Conservation (phyloP, 768 basidiomycete genomes). For the Russula vinacea region DNA sequence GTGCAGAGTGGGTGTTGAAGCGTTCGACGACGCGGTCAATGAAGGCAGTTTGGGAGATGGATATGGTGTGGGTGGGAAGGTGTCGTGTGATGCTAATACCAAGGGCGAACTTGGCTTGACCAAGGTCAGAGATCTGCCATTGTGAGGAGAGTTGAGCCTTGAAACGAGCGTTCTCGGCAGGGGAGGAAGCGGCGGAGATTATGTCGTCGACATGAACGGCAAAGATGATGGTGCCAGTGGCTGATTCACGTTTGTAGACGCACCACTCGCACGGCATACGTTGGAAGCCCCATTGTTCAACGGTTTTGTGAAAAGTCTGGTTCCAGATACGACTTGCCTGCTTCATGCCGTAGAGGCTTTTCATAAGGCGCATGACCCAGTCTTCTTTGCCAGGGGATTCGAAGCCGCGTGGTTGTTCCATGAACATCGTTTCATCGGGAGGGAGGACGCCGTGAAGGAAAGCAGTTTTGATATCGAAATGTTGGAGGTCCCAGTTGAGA, state of each 20-base stretch:
- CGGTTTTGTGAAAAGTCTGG: neutral
- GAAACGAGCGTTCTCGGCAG: neutral
- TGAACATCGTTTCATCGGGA: neutral
- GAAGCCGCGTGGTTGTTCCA: neutral
- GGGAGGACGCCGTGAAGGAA: neutral
- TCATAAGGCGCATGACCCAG: neutral
- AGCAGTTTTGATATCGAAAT: neutral
- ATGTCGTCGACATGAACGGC: neutral
- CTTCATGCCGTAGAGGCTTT: neutral
- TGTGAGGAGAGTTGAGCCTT: rapidly evolving
- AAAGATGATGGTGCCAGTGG: neutral
- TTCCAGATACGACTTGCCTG: neutral
- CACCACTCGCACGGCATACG: neutral
- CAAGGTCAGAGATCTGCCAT: neutral
- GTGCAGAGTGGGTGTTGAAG: neutral
- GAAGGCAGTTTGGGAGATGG: neutral
- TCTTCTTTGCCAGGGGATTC: neutral
- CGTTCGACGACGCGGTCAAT: neutral
- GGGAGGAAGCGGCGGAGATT: neutral
- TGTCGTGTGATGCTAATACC: neutral
- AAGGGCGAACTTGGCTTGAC: neutral
- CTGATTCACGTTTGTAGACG: neutral
- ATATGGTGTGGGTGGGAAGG: too few relatives aligned
- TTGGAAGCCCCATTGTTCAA: neutral
- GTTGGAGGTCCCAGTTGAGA: neutral